Conservation (phyloP, 139 green algal genomes). For the Pseudopediastrum boryanum region DNA sequence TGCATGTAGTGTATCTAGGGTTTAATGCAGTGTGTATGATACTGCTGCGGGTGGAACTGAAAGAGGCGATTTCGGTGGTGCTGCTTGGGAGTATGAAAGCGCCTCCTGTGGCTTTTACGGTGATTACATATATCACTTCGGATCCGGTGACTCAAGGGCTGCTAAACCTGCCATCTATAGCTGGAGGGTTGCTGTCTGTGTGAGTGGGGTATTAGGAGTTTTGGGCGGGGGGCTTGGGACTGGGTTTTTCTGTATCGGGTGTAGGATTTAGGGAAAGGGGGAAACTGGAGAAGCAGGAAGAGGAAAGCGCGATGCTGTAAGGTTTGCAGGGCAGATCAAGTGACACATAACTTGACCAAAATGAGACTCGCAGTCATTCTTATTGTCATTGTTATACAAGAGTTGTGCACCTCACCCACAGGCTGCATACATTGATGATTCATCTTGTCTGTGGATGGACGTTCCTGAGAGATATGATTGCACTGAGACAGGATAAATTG, state of each 20-base stretch:
- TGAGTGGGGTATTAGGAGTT: no score
- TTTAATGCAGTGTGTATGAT: slow-evolving; percentile 43
- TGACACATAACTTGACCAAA: not conserved
- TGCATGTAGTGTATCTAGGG: slow-evolving; percentile 57
- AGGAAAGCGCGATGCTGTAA: no score
- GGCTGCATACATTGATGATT: no score
- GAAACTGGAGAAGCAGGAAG: no score
- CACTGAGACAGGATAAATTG: not conserved
- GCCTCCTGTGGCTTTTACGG: slow-evolving; percentile 62
- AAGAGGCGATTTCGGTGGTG: slow-evolving; percentile 47
- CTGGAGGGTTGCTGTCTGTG: slow-evolving; percentile 38
- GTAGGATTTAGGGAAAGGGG: no score
- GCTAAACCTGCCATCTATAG: slow-evolving; percentile 42
- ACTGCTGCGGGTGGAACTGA: slow-evolving; percentile 39
- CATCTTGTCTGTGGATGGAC: no score
- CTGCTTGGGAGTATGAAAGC: slow-evolving; percentile 67
- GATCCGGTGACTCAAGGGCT: slow-evolving; percentile 41
- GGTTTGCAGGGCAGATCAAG: not conserved
- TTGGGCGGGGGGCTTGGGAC: no score
- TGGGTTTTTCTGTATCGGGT: no score
- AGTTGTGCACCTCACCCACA: no score
- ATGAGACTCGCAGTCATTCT: not conserved
- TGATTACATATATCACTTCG: slow-evolving; percentile 58
- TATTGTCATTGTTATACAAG: not conserved
- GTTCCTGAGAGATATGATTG: no score